Evolutionary conservation across 176 grass and related monocot genomes (phyloP).

Genomic region (Bonia amplexicaulis): DNA sequence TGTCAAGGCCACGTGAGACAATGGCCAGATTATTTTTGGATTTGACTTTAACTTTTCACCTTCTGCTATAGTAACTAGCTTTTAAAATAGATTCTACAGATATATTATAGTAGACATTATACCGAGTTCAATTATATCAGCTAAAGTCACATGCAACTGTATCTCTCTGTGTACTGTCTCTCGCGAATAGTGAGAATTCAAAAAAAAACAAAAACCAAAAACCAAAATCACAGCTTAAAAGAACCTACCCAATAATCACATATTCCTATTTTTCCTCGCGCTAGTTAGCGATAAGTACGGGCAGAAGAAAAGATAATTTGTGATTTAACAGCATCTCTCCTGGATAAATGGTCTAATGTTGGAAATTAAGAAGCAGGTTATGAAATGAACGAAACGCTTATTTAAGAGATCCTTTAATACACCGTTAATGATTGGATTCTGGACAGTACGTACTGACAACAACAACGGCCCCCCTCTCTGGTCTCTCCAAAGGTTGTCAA

Average conservation of each 20-base stretch:
- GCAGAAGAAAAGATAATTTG: background rate
- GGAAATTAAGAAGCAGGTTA: background rate
- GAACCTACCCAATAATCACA: background rate
- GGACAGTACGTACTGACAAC: slow-evolving; percentile 8
- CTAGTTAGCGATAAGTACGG: background rate
- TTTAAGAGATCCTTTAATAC: slow-evolving; percentile 33
- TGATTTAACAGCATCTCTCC: background rate
- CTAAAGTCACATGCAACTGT: too few relatives aligned
- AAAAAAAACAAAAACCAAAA: too few relatives aligned
- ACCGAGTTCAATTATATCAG: too few relatives aligned
- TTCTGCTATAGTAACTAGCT: too few relatives aligned
- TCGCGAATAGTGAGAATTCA: too few relatives aligned
- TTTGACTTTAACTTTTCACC: too few relatives aligned
- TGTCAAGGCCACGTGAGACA: slow-evolving; percentile 36
- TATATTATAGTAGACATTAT: too few relatives aligned
- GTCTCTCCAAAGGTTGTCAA: slow-evolving; percentile 51
- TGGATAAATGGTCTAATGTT: background rate
- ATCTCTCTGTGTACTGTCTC: too few relatives aligned
- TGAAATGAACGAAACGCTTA: background rate
- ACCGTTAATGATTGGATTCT: slow-evolving; percentile 49
- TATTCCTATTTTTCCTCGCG: background rate
- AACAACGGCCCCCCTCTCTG: background rate
- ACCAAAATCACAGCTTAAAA: too few relatives aligned
- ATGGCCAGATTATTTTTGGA: too few relatives aligned
- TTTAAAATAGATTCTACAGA: too few relatives aligned